Evolutionary conservation across 257 asterid genomes (phyloP), one percentile per base, ranked within the genome.

Genomic region (Solanum sparsipilum): DNA sequence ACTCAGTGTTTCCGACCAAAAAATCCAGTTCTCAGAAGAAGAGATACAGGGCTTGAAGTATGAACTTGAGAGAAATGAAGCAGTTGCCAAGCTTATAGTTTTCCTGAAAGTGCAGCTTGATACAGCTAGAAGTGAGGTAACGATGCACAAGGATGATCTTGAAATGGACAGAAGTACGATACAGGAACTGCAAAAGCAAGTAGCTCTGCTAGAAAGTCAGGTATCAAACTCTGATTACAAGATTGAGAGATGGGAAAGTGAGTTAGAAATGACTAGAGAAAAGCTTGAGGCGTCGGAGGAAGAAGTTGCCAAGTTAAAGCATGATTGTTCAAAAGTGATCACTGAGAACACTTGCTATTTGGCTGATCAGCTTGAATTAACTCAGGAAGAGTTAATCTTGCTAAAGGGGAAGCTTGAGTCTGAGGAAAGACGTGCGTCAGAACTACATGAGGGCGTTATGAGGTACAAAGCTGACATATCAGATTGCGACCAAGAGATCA

Each of bases 41-140:
- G 97, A 95, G 76, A 91, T 94, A 39, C 86, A 89, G 87, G 89
- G 90, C 46, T 56, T 95, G 93, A 92, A 89, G 84, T 87, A 88
- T 5, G 92, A 93, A 52, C 86, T 92, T 32, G 89, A 86, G 86
- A 38, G 86, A 20, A 89, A 88, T 71, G 96, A 90, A 39, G 88
- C 92, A 12, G 79, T 72, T 44, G 52, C 84, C 56, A 81, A 81
- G 67, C 85, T 81, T 48, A 27, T 92, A 87, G 90, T 83, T 60
- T 63, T 84, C 84, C 67, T 92, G 74, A 93, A 93, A 88, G 88
- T 89, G 35, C 88, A 91, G 90, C 93, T 94, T 73, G 90, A 76
- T 87, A 84, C 91, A 82, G 92, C 95, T 9, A 86, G 88, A 89
- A 90, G 90, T 87, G 94, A 90, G 86, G 89, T 91, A 46, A 88